Evolutionary conservation across 495 filamentous ascomycete genomes (phyloP).

Genomic region (Haplographium delicatum): DNA sequence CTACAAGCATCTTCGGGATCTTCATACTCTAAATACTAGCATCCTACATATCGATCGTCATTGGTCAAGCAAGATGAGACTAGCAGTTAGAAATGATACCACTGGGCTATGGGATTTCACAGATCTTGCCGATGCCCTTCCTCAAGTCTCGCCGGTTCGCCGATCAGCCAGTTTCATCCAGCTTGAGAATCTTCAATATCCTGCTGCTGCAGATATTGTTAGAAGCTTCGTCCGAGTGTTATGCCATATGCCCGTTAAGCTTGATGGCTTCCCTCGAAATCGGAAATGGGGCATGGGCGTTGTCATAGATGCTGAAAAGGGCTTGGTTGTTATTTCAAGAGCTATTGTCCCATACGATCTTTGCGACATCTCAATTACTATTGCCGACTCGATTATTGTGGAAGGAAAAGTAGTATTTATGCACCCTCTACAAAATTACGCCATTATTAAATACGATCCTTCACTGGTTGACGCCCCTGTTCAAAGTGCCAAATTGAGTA

Average conservation of each 20-base stretch:
- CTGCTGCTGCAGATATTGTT: constrained; percentile 84
- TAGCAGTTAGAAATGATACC: constrained; percentile 85
- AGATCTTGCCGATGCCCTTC: constrained; percentile 74
- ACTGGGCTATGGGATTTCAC: constrained; percentile 94
- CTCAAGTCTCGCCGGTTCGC: constrained; percentile 63
- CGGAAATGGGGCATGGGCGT: constrained; percentile 92
- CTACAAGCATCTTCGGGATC: constrained; percentile 90
- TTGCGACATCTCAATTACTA: constrained; percentile 90
- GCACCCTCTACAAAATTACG: constrained; percentile 98
- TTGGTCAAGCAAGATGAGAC: constrained; percentile 89
- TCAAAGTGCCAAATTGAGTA: constrained; percentile 77
- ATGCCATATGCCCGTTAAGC: constrained; percentile 87
- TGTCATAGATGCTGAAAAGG: constrained; percentile 93
- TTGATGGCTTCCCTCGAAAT: constrained; percentile 91
- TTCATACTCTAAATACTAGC: constrained; percentile 89
- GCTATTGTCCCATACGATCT: constrained; percentile 94
- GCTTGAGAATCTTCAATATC: constrained; percentile 82
- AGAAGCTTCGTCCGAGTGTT: constrained; percentile 91
- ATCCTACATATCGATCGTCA: constrained; percentile 92
- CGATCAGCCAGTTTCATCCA: constrained; percentile 84
- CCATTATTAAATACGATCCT: constrained; percentile 91
- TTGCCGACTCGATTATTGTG: constrained; percentile 93
- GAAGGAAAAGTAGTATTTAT: constrained; percentile 92
- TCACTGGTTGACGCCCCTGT: constrained; percentile 89
- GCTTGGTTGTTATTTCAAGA: constrained; percentile 85